Base-by-base conservation (phyloP, 306 rosid species). In the Vachellia collinsii region DNA sequence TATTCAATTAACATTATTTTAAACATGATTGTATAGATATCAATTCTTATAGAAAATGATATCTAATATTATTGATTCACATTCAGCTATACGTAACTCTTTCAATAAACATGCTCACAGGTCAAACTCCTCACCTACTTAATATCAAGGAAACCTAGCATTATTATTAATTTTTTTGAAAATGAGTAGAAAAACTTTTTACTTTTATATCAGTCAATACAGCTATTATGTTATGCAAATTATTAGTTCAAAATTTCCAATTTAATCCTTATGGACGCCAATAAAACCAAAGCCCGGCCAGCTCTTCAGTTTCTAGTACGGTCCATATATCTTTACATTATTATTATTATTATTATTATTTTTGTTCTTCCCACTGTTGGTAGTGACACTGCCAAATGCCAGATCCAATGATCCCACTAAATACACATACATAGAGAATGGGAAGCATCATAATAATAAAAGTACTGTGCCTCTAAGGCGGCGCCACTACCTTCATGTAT, bases 361-460 rank as follows among this genome's bases (percentile, higher is more conserved):
- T n/a, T 6, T n/a, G 73, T 68, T 68, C 16, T 11, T 6, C 29
- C 47, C 44, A 64, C 61, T 77, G 65, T 63, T 74, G 70, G 44
- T 66, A 39, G 73, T 46, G 81, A 39, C 34, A 20, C 63, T 54
- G 29, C 62, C 80, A 68, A 47, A 6, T 54, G 11, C 62, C 81
- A 59, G 68, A 66, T 66, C 74, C 43, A 14, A 5, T 14, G 16
- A 7, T 80, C 75, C 83, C 69, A 82, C 51, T 72, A 2, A 29
- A 29, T 2, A 23, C 0, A 29, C 16, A 34, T 23, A 47, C 16
- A 12, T 23, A 3, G 12, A 76, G 11, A 75, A 56, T 16, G 44
- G 12, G 36, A 20, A n/a, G 39, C 22, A 65, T 29, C 34, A 29
- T 29, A 29, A 29, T 29, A 29, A 29, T n/a, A 65, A 47, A 65